Evolutionary conservation across 805 yeast genomes (phyloP), one percentile per base, ranked within the genome.

Genomic region (Lipomyces spencermartinsiae): DNA sequence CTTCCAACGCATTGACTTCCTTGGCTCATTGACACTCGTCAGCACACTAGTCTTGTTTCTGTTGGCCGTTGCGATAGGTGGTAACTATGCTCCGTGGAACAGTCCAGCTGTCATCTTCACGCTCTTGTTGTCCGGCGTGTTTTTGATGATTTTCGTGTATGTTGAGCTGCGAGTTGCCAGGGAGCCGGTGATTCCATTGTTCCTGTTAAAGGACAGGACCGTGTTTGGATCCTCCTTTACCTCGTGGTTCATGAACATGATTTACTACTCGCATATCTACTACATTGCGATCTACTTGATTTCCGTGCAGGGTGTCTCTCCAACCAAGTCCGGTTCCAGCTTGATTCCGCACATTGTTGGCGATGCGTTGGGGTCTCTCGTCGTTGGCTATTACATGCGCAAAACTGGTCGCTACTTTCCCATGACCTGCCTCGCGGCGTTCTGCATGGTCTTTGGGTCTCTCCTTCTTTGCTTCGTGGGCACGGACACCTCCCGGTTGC

Each of bases 231-330:
- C 92, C 0, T 86, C 92, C 0, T 79, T 90, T 65, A 84, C 89
- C 57, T 88, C 88, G 76, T 87, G 91, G 87, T 89, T 90, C 74
- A 81, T 84, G 78, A 86, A 91, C 7, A 90, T 91, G 90, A 83
- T 87, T 0, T 84, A 85, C 25, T 89, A 85, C 75, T 80, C 92
- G 1, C 82, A 83, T 71, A 75, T 91, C 63, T 92, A 83, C 79
- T 91, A 87, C 77, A 82, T 87, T 5, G 97, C 97, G 1, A 82
- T 92, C n/a, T 90, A 82, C 74, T 87, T 84, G 77, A 79, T 85
- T 16, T 78, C 90, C 0, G 90, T 87, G 1, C 76, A 82, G 70
- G 82, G 81, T 10, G 76, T 85, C 37, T 74, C 85, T 4, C 84
- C 91, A 2, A 83, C 89, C 6, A 78, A 85, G 68, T 84, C 85